These are phyloP conservation scores for Ustulina deusta DNA, from an alignment of 2,329 filamentous ascomycete genomes.

Conservation along the genomic window DNA sequence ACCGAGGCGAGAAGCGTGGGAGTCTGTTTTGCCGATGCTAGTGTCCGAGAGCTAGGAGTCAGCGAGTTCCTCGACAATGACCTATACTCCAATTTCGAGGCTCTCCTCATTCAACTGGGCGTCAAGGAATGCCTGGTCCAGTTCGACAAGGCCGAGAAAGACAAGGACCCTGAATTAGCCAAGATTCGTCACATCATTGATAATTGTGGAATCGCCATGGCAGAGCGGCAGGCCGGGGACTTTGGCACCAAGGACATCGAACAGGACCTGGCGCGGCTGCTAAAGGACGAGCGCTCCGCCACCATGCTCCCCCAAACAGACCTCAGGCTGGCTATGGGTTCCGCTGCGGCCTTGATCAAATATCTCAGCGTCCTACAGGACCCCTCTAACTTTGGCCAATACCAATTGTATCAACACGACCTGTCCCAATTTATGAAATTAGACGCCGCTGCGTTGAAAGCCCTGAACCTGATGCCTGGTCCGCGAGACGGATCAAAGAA, in stretches of 20 bases:
- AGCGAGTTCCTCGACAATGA: conserved; percentile 99
- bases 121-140: conserved; percentile 95
- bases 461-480: conserved; percentile 96
- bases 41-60: conserved; percentile 92
- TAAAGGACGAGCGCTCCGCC: conserved; percentile 86
- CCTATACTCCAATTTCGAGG: conserved; percentile 97
- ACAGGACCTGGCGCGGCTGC: conserved; percentile 86
- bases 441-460: conserved; percentile 92
- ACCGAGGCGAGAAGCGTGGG: conserved; percentile 87
- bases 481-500: conserved; percentile 94
- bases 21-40: conserved; percentile 97
- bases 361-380: conserved; percentile 93
- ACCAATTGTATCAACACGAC: conserved; percentile 96
- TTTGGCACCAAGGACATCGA: conserved; percentile 94
- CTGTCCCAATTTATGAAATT: conserved; percentile 98
- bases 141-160: conserved; percentile 80
- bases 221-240: conserved; percentile 80
- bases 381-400: conserved; percentile 94
- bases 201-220: conserved; percentile 89
- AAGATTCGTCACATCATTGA: conserved; percentile 92
- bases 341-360: conserved; percentile 92
- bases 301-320: conserved; percentile 88
- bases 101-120: conserved; percentile 93
- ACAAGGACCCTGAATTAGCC: conserved; percentile 86
- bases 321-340: conserved; percentile 94